Evolutionary conservation across 345 rosid genomes (phyloP), one percentile per base, ranked within the genome.

Genomic region (Gossypium turneri): DNA sequence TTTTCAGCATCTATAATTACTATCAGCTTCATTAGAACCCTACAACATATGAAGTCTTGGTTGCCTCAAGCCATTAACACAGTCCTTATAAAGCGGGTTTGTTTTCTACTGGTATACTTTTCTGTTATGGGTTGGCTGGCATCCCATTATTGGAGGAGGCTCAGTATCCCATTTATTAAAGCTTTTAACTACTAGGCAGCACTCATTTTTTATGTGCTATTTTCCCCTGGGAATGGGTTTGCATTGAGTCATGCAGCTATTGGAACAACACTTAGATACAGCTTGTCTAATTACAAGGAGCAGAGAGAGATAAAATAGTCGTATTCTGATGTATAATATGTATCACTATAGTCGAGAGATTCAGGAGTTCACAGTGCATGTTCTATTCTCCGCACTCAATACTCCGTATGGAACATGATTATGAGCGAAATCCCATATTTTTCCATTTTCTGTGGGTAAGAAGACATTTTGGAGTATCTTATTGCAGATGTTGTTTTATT

Each of bases 41-140:
- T 86, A 47, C 87, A 82, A 45, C 84, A 69, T 8, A 47, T 83
- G 70, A 87, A 78, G 75, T 75, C 85, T 0, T 47, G 69, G 79
- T 75, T 80, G 58, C 67, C 60, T 19, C 25, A 27, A 64, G 60
- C 48, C 61, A n/a, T 52, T 52, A 52, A 52, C 44, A 11, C 24
- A 29, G 53, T 79, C 22, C 7, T 41, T 51, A 68, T 82, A 19
- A 89, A 76, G 78, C 86, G 93, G 12, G 79, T 73, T 51, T 84
- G 86, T 79, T 86, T 89, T 62, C 82, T 86, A 7, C 73, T 84
- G 20, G 79, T 83, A 2, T 87, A 85, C 81, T 60, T 86, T 7
- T 83, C 85, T 47, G 25, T 83, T 60, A 70, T 77, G 47, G 79
- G 90, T 74, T 86, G 88, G 93, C 71, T 89, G 75, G 75, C 77